Conservation (phyloP, 305 asterid genomes). For the Fraxinus sp. region DNA sequence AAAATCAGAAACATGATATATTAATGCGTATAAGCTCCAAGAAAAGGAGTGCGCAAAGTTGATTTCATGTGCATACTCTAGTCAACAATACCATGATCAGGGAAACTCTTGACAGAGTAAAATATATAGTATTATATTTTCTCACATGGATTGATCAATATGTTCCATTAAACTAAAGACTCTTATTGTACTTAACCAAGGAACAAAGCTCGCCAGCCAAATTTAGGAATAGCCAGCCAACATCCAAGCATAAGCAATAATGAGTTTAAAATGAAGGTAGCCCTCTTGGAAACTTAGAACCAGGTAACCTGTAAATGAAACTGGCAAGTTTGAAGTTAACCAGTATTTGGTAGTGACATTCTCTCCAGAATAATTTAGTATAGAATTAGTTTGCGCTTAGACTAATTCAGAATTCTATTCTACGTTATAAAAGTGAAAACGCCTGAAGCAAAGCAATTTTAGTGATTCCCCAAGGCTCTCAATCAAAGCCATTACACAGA, state of each 20-base stretch:
- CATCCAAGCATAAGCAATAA: not conserved
- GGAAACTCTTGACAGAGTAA: not conserved
- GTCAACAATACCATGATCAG: not conserved
- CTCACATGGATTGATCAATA: not conserved
- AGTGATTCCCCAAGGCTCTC: not conserved
- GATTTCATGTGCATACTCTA: not conserved
- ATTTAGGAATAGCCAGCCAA: not conserved
- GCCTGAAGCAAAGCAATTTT: not conserved
- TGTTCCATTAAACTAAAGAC: not conserved
- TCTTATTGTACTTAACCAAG: not conserved
- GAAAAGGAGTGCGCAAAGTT: not conserved
- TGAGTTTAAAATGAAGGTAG: not conserved
- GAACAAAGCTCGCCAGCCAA: not conserved
- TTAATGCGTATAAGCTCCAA: not conserved
- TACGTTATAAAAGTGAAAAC: not conserved
- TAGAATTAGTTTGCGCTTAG: not conserved
- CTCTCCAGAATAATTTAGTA: not conserved
- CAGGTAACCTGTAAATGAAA: not conserved
- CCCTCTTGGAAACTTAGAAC: not conserved
- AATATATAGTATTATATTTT: not conserved
- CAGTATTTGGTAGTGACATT: not conserved
- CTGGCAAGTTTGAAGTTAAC: not conserved
- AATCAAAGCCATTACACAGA: not conserved
- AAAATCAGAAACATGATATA: not conserved
- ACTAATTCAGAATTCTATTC: not conserved